Conservation (phyloP, 139 green algal species). For the Nannochloris sp. region DNA sequence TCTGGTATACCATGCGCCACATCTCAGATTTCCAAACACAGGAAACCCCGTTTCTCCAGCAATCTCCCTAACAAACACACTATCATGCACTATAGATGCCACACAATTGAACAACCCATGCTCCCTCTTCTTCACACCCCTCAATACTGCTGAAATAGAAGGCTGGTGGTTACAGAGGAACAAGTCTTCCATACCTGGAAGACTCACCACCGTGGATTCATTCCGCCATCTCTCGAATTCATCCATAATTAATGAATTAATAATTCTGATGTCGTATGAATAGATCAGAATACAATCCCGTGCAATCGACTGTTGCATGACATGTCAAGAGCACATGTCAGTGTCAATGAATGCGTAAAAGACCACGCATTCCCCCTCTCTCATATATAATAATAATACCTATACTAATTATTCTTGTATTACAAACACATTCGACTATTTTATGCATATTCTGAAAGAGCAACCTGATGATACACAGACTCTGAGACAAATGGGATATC, state of each 20-base stretch:
- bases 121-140: constrained; percentile 49
- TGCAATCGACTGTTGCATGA: too few species aligned
- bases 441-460: constrained; percentile 34
- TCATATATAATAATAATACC: too few species aligned
- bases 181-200: neutral
- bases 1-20: constrained; percentile 73
- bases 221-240: too few species aligned
- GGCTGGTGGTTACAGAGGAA: constrained; percentile 10
- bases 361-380: too few species aligned
- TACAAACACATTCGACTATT: neutral
- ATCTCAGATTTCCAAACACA: constrained; percentile 79
- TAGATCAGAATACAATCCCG: too few species aligned
- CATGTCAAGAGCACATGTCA: too few species aligned
- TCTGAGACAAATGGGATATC: constrained; percentile 62
- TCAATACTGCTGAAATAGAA: constrained; percentile 30
- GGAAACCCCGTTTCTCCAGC: constrained; percentile 36
- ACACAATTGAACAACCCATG: constrained; percentile 68
- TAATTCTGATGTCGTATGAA: too few species aligned
- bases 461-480: constrained; percentile 62
- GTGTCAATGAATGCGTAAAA: too few species aligned
- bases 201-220: neutral
- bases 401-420: neutral
- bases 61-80: constrained; percentile 63
- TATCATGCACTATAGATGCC: constrained; percentile 55
- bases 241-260: neutral